phyloP scores from a whole-genome alignment of 2,329 filamentous ascomycete genomes.

The Penicillium crustosum region DNA sequence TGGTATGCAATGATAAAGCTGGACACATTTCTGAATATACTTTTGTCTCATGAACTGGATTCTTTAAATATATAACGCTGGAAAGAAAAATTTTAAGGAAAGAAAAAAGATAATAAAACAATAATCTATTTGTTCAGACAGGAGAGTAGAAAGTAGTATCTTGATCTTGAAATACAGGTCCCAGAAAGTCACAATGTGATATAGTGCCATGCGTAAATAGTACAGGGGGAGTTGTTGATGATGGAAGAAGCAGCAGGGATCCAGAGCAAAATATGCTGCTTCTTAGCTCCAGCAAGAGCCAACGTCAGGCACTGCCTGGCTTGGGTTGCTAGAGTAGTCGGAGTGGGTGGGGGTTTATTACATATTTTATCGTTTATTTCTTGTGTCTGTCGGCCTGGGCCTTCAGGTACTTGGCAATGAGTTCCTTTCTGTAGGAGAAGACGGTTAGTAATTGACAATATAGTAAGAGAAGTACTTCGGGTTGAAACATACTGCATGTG shows the following conservation, averaged over 20 bases:
- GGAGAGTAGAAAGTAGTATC: constrained; percentile 27
- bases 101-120: background rate
- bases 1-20: background rate
- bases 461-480: background rate
- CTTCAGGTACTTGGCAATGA: constrained; percentile 68
- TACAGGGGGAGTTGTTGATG: constrained; percentile 12
- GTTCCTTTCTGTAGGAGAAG: constrained; percentile 54
- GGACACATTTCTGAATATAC: background rate
- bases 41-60: background rate
- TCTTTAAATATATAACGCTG: background rate
- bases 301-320: constrained; percentile 7
- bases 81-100: background rate
- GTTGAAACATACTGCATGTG: constrained; percentile 76
- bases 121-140: constrained; percentile 24
- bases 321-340: constrained; percentile 8
- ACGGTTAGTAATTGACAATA: constrained; percentile 11
- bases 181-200: constrained; percentile 21
- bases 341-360: constrained; percentile 9
- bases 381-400: constrained; percentile 63
- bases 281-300: constrained; percentile 1
- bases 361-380: constrained; percentile 46
- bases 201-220: constrained; percentile 23
- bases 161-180: constrained; percentile 26
- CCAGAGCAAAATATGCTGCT: background rate
- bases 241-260: constrained; percentile 5